A percentile compares a stretch with the other conserved stretches of the same genome.
These are phyloP conservation scores for Trichosporon coremiiforme DNA, from an alignment of 1,284 basidiomycete genomes.

Conservation along the genomic window DNA sequence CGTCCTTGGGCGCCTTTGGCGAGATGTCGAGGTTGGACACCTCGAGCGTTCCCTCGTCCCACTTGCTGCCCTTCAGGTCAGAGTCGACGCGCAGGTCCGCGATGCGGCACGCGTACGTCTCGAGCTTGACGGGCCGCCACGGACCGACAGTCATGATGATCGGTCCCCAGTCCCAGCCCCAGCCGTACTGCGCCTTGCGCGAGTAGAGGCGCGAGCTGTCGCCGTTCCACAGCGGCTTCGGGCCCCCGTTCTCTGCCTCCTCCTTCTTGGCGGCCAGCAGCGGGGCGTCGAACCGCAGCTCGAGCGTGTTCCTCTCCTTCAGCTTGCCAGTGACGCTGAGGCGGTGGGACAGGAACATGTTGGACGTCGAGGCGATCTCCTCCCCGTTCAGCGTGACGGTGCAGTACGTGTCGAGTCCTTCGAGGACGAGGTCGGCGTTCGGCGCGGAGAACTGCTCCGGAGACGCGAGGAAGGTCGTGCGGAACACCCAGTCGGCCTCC, in stretches of 20 bases:
- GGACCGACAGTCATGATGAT: constrained; percentile 55
- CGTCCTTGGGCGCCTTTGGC: constrained; percentile 10
- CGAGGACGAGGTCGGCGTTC: constrained; percentile 72
- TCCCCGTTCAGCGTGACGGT: constrained; percentile 71
- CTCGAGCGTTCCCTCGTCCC: constrained; percentile 15
- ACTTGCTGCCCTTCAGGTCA: constrained; percentile 29
- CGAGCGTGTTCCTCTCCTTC: constrained; percentile 67
- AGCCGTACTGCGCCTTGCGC: constrained; percentile 80
- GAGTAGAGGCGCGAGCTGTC: constrained; percentile 82
- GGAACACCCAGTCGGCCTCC: constrained; percentile 82
- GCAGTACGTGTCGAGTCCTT: constrained; percentile 87
- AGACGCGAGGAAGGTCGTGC: constrained; percentile 64
- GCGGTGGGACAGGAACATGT: constrained; percentile 76
- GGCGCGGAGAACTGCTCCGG: constrained; percentile 59
- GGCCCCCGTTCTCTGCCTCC: constrained; percentile 49
- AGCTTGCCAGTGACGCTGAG: constrained; percentile 63
- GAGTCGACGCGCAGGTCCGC: constrained; percentile 63
- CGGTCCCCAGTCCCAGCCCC: constrained; percentile 63
- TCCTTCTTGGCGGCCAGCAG: constrained; percentile 65
- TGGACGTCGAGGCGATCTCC: constrained; percentile 64
- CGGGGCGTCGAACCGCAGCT: constrained; percentile 72
- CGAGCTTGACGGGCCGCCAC: constrained; percentile 62
- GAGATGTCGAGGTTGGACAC: constrained; percentile 22
- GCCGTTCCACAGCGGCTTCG: constrained; percentile 65
- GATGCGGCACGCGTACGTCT: constrained; percentile 68